These are phyloP conservation scores for Daedaleopsis sinensis DNA, from an alignment of 768 basidiomycete genomes.

Conservation along the genomic window DNA sequence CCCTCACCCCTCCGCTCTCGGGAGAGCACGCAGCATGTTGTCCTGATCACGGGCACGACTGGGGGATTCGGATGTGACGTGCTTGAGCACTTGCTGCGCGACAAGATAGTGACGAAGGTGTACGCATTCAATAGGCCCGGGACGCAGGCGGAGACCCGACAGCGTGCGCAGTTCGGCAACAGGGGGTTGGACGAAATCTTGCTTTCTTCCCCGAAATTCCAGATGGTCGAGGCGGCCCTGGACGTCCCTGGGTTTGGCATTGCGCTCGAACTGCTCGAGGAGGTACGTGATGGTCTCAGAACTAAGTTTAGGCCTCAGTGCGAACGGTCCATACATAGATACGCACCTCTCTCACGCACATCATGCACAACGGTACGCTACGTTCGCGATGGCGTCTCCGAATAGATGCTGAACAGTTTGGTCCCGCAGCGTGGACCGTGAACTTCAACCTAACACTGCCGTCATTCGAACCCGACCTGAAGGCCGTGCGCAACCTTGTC, in stretches of 20 bases:
- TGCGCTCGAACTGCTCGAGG: constrained; percentile 6
- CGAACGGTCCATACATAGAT: neutral
- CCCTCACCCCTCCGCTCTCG: neutral
- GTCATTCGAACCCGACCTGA: constrained; percentile 34
- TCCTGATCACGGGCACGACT: constrained; percentile 18
- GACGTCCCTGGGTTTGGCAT: constrained; percentile 22
- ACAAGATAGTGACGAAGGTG: constrained; percentile 19
- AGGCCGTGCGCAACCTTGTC: constrained; percentile 19
- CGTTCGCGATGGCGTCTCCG: neutral
- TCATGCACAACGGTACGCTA: constrained; percentile 17
- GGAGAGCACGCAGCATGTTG: neutral
- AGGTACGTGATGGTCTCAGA: constrained; percentile 7
- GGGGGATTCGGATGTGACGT: constrained; percentile 13
- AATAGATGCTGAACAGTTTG: neutral
- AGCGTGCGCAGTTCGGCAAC: constrained; percentile 30
- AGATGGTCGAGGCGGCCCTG: constrained; percentile 37
- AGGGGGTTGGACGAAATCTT: constrained; percentile 36
- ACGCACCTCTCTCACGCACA: constrained; percentile 8
- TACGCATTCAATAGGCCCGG: constrained; percentile 26
- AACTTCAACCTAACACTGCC: constrained; percentile 40
- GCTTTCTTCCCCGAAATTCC: constrained; percentile 34
- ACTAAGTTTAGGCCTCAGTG: neutral
- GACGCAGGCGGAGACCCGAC: constrained; percentile 25
- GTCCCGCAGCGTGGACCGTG: constrained; percentile 38
- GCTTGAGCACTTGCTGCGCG: constrained; percentile 7